phyloP scores from a whole-genome alignment of 192 early-diverging fungal genomes.

The Neocallimastix lanati region DNA sequence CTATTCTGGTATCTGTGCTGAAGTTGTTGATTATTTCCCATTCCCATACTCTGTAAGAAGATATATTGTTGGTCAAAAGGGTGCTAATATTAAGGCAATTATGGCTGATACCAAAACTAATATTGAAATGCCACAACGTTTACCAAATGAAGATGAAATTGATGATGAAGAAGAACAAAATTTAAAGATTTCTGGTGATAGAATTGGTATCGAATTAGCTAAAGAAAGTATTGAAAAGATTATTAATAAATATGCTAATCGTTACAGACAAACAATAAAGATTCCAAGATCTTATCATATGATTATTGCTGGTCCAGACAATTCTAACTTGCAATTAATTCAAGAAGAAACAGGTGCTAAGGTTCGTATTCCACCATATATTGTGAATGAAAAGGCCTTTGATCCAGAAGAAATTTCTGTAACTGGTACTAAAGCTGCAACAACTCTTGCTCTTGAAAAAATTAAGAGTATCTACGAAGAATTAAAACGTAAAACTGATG shows the following conservation, averaged over 20 bases:
- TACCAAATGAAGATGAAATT: slow-evolving; percentile 3
- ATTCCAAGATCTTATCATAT: slow-evolving; percentile 59
- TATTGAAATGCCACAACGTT: slow-evolving; percentile 50
- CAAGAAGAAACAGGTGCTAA: slow-evolving; percentile 40
- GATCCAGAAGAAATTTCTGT: slow-evolving; percentile 44
- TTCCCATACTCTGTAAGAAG: slow-evolving; percentile 65
- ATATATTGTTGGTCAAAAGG: slow-evolving; percentile 66
- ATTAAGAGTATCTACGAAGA: slow-evolving; percentile 37
- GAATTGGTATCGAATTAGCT: slow-evolving; percentile 59
- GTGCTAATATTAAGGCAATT: slow-evolving; percentile 57
- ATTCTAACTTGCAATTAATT: slow-evolving; percentile 33
- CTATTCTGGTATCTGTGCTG: neutral
- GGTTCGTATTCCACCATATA: slow-evolving; percentile 58
- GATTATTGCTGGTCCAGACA: slow-evolving; percentile 64
- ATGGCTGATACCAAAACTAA: slow-evolving; percentile 49
- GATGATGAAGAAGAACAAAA: slow-evolving; percentile 44
- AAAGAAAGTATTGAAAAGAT: slow-evolving; percentile 65
- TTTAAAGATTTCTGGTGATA: slow-evolving; percentile 69
- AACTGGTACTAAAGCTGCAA: slow-evolving; percentile 56
- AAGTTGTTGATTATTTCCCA: neutral
- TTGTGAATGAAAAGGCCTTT: slow-evolving; percentile 13
- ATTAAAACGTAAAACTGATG: slow-evolving; percentile 45
- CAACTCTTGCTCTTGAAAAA: slow-evolving; percentile 37
- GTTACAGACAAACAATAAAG: slow-evolving; percentile 31
- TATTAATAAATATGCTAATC: slow-evolving; percentile 45